These are phyloP conservation scores for Lentinula sp. DNA, from an alignment of 768 basidiomycete species.

Conservation along the genomic window DNA sequence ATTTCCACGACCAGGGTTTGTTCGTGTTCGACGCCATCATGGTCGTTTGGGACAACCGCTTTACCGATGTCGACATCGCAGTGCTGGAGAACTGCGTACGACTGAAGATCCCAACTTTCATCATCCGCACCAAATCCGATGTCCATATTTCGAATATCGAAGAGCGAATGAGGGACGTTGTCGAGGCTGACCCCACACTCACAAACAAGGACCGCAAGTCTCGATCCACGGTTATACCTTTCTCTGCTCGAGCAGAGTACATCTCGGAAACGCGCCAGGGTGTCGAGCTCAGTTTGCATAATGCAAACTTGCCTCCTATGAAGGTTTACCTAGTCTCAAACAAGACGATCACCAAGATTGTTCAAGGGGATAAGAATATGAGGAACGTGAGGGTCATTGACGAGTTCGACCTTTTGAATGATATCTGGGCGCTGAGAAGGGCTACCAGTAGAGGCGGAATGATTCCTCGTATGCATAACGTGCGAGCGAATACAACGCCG, in stretches of 20 bases:
- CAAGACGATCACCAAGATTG: constrained; percentile 15
- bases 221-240: background rate
- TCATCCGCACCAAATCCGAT: constrained; percentile 13
- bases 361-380: constrained; percentile 7
- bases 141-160: constrained; percentile 12
- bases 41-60: constrained; percentile 12
- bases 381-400: constrained; percentile 4
- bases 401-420: constrained; percentile 4
- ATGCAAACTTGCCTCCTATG: constrained; percentile 20
- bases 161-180: background rate
- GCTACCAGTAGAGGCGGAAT: background rate
- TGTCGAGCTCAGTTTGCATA: constrained; percentile 17
- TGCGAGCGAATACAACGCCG: background rate
- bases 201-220: background rate
- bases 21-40: constrained; percentile 14
- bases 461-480: background rate
- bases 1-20: background rate
- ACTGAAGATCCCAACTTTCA: constrained; percentile 11
- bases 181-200: background rate
- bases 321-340: constrained; percentile 22
- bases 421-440: constrained; percentile 4
- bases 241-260: constrained; percentile 19
- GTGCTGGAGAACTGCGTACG: constrained; percentile 11
- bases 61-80: constrained; percentile 11
- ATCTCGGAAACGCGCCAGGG: constrained; percentile 18